Evolutionary conservation across 371 early-diverging fungal genomes (phyloP), one percentile per base, ranked within the genome.

Genomic region (Mortierella sp.): DNA sequence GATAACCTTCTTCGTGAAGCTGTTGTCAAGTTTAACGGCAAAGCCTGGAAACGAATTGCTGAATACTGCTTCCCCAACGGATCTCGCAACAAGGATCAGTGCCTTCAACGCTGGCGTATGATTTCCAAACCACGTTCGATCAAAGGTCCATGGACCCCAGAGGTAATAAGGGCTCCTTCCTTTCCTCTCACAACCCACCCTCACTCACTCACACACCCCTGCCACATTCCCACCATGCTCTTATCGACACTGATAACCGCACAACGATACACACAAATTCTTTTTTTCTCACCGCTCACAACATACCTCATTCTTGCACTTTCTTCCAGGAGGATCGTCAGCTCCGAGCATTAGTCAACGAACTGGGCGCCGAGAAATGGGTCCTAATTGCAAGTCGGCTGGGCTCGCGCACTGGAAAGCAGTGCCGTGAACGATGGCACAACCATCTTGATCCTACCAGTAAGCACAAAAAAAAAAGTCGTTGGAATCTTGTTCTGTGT

Each of bases 71-170:
- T 79, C 54, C 70, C 70, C 0, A 53, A 73, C 63, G 62, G 70
- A n/a, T 68, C 62, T 27, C 57, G 69, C 46, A 59, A 68, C 37
- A 79, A 66, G 44, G 61, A 63, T 21, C 74, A 69, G 60, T 79
- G 69, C 34, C 76, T 66, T 24, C 65, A 73, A 57, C 76, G 74
- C 44, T 79, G 74, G 70, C 52, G 70, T 47, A 68, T 74, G 69
- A 68, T 73, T 46, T 74, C 70, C 37, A 79, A 76, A 34, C 71
- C 77, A 7, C 52, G 67, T 43, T 79, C 77, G 8, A 67, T 79
- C 51, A 79, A 79, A 54, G 80, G 80, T 22, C 80, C 74, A 6
- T 79, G 80, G 80, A 79, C 80, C 28, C 67, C 80, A 9, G 80
- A 79, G 68, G 76, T 74, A 54, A 39, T 39, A 24, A 47, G 48